These are phyloP conservation scores for Emmonsiellopsis sp. DNA, from an alignment of 2,329 filamentous ascomycete genomes.

Conservation along the genomic window DNA sequence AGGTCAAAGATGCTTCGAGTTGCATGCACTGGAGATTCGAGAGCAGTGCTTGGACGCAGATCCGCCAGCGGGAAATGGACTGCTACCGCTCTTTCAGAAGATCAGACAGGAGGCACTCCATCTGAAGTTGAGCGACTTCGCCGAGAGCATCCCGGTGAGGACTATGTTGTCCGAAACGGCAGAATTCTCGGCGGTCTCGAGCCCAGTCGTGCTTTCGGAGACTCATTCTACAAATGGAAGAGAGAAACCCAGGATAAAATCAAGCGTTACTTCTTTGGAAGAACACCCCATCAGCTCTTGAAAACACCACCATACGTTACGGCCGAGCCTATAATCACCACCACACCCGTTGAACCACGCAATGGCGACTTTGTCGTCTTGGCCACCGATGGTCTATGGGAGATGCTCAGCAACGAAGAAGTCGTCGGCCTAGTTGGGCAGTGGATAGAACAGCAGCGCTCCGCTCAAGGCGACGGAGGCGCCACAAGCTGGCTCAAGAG, in stretches of 20 bases:
- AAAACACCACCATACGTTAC: conserved; percentile 96
- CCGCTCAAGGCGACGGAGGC: conserved; percentile 29
- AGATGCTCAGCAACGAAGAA: conserved; percentile 98
- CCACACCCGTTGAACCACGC: conserved; percentile 79
- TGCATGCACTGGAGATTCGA: conserved; percentile 92
- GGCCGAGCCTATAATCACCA: conserved; percentile 88
- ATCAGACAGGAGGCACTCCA: conserved; percentile 85
- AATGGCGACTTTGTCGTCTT: conserved; percentile 93
- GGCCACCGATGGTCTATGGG: conserved; percentile 95
- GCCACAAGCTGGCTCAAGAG: conserved; percentile 58
- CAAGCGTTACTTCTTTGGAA: conserved; percentile 78
- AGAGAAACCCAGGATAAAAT: conserved; percentile 74
- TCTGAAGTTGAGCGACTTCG: conserved; percentile 77
- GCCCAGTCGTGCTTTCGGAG: conserved; percentile 88
- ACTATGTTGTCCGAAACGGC: conserved; percentile 77
- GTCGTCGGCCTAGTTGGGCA: conserved; percentile 92
- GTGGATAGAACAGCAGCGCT: conserved; percentile 75
- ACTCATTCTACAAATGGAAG: conserved; percentile 95
- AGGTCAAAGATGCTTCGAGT: conserved; percentile 80
- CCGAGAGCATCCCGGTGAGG: conserved; percentile 79
- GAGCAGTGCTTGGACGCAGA: conserved; percentile 80
- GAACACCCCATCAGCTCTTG: conserved; percentile 64
- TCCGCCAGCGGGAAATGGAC: conserved; percentile 78
- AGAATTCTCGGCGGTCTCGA: conserved; percentile 87
- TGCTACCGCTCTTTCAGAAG: conserved; percentile 78